These are phyloP conservation scores for Tephrocybe sp. DNA, from an alignment of 768 basidiomycete genomes.

Conservation along the genomic window DNA sequence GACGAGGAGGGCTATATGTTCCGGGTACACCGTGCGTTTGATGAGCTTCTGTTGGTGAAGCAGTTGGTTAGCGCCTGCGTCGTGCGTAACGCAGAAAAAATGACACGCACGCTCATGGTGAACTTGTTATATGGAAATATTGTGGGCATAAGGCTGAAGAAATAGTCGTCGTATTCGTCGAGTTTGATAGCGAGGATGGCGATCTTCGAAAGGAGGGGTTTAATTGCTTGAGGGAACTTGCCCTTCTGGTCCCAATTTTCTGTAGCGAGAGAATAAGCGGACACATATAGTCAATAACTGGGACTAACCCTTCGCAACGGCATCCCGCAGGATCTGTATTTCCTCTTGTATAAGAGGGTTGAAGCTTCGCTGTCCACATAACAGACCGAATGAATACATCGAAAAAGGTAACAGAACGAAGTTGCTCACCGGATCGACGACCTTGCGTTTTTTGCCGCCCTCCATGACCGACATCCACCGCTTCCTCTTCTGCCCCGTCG, in stretches of 20 bases:
- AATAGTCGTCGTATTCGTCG: constrained; percentile 91
- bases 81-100: no score
- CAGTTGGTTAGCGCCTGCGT: no score
- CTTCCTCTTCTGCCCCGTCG: constrained; percentile 50
- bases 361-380: constrained; percentile 52
- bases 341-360: constrained; percentile 64
- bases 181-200: constrained; percentile 76
- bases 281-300: background rate
- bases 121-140: constrained; percentile 95
- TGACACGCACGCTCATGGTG: constrained; percentile 73
- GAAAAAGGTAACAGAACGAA: constrained; percentile 22
- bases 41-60: constrained; percentile 85
- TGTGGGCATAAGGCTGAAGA: constrained; percentile 84
- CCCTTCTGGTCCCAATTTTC: constrained; percentile 80
- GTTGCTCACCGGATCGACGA: constrained; percentile 54
- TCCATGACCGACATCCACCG: constrained; percentile 50
- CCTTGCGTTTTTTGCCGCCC: constrained; percentile 68
- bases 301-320: constrained; percentile 56
- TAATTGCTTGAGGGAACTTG: constrained; percentile 84
- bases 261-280: constrained; percentile 19
- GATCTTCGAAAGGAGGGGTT: constrained; percentile 65
- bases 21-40: constrained; percentile 80
- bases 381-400: background rate
- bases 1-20: constrained; percentile 65
- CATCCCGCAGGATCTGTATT: constrained; percentile 56